Evolutionary conservation across 2,329 filamentous ascomycete species (phyloP).

Genomic region (Neophaeococcomyces mojaviensis): DNA sequence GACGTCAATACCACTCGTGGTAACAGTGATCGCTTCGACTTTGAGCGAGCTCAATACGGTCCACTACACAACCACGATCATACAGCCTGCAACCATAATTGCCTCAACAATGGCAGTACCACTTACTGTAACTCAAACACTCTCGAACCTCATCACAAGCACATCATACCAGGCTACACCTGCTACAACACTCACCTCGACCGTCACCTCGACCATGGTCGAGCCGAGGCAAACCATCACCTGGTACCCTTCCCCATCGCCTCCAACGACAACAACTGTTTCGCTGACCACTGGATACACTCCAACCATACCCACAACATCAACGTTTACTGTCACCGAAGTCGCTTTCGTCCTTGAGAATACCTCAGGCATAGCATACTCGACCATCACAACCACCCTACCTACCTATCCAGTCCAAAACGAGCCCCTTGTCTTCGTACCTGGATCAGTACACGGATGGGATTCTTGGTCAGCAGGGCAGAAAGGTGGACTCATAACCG

Average conservation of each 20-base stretch:
- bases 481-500: slow-evolving; percentile 26
- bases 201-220: not conserved
- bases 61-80: not conserved
- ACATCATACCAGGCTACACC: not conserved
- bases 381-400: slow-evolving; percentile 11
- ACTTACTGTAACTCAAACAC: slow-evolving; percentile 1
- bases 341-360: slow-evolving; percentile 18
- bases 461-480: slow-evolving; percentile 23
- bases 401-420: not conserved
- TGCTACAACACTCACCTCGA: not conserved
- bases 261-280: not conserved
- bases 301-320: slow-evolving; percentile 12
- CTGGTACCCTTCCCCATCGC: slow-evolving; percentile 1
- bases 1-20: slow-evolving; percentile 2
- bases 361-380: slow-evolving; percentile 12
- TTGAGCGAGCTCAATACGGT: not conserved
- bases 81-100: slow-evolving; percentile 1
- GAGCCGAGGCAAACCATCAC: slow-evolving; percentile 5
- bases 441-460: slow-evolving; percentile 18
- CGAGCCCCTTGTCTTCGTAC: slow-evolving; percentile 7
- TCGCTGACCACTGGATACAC: not conserved
- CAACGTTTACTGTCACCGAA: slow-evolving; percentile 16
- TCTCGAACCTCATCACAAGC: slow-evolving; percentile 3
- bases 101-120: slow-evolving; percentile 3
- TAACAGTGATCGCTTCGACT: not conserved